Conservation (phyloP, 1,284 basidiomycete genomes). For the Kalmanozyma brasiliensis region DNA sequence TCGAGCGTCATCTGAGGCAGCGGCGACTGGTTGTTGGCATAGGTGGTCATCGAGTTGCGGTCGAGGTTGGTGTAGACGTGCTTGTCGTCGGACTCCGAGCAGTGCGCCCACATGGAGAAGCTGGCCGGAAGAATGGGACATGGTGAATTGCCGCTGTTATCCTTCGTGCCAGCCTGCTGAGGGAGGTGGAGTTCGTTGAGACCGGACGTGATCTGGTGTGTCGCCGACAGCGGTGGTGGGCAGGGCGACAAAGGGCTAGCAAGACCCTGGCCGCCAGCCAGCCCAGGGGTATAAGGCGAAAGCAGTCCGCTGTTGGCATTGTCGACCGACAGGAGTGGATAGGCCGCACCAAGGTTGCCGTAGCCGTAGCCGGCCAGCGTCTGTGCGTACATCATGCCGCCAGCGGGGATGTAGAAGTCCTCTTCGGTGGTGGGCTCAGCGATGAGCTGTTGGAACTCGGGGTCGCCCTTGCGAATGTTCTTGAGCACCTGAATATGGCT, state of each 20-base stretch:
- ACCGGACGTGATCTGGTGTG: conserved; percentile 56
- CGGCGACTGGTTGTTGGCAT: conserved; percentile 48
- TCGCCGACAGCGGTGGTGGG: conserved; percentile 54
- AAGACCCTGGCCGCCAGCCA: conserved; percentile 34
- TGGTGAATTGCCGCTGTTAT: conserved; percentile 31
- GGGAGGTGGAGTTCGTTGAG: conserved; percentile 59
- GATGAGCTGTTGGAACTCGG: conserved; percentile 67
- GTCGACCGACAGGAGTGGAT: conserved; percentile 47
- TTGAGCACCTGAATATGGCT: conserved; percentile 68
- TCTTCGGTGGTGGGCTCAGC: conserved; percentile 65
- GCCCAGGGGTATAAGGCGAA: conserved; percentile 56
- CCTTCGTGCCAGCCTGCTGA: conserved; percentile 42
- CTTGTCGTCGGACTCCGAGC: conserved; percentile 57
- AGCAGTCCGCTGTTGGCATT: conserved; percentile 42
- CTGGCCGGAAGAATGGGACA: conserved; percentile 62
- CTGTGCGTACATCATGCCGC: conserved; percentile 67
- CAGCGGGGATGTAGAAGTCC: conserved; percentile 67
- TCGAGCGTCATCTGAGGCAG: conserved; percentile 58
- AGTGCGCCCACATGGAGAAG: conserved; percentile 67
- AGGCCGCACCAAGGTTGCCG: conserved; percentile 57
- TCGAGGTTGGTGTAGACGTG: conserved; percentile 65
- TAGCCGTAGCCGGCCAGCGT: conserved; percentile 65
- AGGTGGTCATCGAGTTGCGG: conserved; percentile 55
- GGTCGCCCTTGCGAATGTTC: conserved; percentile 67
- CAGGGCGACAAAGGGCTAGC: conserved; percentile 48